Evolutionary conservation across 495 filamentous ascomycete genomes (phyloP).

Genomic region (Gamarada debralockiae): DNA sequence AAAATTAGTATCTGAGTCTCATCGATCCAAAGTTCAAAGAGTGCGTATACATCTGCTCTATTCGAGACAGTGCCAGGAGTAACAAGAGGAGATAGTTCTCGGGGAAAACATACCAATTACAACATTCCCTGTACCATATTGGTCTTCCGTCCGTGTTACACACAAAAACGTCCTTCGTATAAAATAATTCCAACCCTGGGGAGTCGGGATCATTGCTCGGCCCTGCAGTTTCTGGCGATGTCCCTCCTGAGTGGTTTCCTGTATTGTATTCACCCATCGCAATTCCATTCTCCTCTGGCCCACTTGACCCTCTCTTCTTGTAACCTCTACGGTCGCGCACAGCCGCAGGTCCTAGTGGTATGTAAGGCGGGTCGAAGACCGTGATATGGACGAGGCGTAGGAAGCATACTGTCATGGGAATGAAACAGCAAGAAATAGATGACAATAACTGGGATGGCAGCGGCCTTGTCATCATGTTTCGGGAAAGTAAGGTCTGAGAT

Average conservation of each 20-base stretch:
- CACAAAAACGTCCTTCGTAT: slow-evolving; percentile 75
- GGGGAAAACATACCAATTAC: slow-evolving; percentile 48
- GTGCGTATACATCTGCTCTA: no score
- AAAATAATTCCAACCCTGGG: slow-evolving; percentile 55
- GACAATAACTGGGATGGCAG: slow-evolving; percentile 64
- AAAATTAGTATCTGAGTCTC: no score
- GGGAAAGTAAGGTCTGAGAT: no score
- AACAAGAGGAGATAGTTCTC: no score
- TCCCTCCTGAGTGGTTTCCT: slow-evolving; percentile 13
- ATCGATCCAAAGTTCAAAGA: no score
- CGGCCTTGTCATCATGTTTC: slow-evolving; percentile 30
- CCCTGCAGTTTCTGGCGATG: slow-evolving; percentile 3
- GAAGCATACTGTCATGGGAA: slow-evolving; percentile 64
- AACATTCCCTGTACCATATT: slow-evolving; percentile 74
- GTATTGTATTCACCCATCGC: slow-evolving; percentile 18
- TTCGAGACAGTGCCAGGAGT: no score
- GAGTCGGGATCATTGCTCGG: slow-evolving; percentile 37
- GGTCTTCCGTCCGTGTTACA: slow-evolving; percentile 78
- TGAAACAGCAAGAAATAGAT: slow-evolving; percentile 67
- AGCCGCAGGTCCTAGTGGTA: slow-evolving; percentile 52
- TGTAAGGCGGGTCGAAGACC: slow-evolving; percentile 62
- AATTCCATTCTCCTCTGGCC: slow-evolving; percentile 20
- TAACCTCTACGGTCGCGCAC: slow-evolving; percentile 21
- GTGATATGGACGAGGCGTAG: slow-evolving; percentile 63
- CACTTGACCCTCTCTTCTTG: slow-evolving; percentile 1